Base-by-base conservation (phyloP, 129 eudicot species). In the Escallonia herrerae region DNA sequence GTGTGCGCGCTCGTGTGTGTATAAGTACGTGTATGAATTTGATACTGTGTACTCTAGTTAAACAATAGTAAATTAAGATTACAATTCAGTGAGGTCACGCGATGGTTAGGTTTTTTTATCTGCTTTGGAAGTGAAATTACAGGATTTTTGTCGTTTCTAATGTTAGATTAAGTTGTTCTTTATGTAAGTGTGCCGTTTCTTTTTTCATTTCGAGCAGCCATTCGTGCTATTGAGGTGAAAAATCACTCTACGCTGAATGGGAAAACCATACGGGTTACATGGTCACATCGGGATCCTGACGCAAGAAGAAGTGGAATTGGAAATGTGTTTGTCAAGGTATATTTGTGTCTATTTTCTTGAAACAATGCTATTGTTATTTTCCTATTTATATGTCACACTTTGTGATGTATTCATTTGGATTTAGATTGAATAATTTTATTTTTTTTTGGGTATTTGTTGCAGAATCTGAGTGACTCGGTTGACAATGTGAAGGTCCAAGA, bases 261-360 rank as follows among this genome's bases (percentile, higher is more conserved):
- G 58, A 85, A 80, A 79, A 81, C 62, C 68, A 91, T 88, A 70
- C 75, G 98, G 75, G 98, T 91, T 55, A 81, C 66, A 66, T 85
- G 95, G 91, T 86, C 98, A 1, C 77, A 67, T 74, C 96, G 95
- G 22, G 91, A 91, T 75, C 83, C 96, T 39, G 83, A 79, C 58
- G 72, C 75, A 40, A 81, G 96, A 68, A 91, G 49, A 79, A 91
- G 81, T 77, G 98, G 95, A 69, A 41, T 77, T 44, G 98, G 91
- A 13, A 88, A 91, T 53, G 82, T 93, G 74, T 93, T 81, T 73
- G 87, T 93, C 54, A 93, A 87, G 96, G 96, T 91, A 81, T 15
- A 6, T 41, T 0, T 57, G 45, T 49, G 54, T 49, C 3, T 53
- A 11, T 42, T 38, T 52, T 67, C 12, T 60, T 53, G 59, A 62